These are phyloP conservation scores for Fagopyrum homotropicum DNA, from an alignment of 148 eudicot genomes.

Conservation along the genomic window DNA sequence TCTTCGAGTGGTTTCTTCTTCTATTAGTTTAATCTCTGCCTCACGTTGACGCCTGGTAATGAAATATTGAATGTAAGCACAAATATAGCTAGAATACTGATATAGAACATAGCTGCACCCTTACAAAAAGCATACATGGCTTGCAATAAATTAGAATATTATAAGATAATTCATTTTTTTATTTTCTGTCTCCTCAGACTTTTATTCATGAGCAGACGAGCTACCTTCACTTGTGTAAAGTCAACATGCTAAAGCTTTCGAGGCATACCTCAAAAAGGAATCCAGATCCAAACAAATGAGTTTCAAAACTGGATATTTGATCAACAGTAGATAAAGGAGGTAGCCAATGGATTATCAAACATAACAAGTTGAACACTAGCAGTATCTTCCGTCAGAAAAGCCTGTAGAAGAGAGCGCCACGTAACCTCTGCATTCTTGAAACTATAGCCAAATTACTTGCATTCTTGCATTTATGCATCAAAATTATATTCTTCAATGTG, in stretches of 20 bases:
- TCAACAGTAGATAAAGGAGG: conserved; percentile 80
- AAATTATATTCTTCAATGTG: conserved; percentile 18
- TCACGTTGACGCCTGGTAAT: conserved; percentile 78
- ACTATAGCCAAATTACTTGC: conserved; percentile 40
- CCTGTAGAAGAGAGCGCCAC: conserved; percentile 92
- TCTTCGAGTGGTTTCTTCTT: conserved; percentile 88
- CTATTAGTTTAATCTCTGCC: conserved; percentile 71
- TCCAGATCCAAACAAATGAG: conserved; percentile 93
- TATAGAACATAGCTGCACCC: conserved; percentile 6
- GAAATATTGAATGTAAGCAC: conserved; percentile 24
- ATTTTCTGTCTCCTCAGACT: conserved; percentile 18
- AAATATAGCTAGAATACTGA: conserved; percentile 13
- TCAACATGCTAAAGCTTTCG: conserved; percentile 59
- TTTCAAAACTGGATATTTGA: conserved; percentile 65
- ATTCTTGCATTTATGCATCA: conserved; percentile 21
- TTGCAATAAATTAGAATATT: neutral
- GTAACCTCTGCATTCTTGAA: conserved; percentile 68
- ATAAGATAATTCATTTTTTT: neutral
- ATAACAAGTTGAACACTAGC: conserved; percentile 83
- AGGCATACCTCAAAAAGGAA: conserved; percentile 94
- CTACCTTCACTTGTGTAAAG: conserved; percentile 56
- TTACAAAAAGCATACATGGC: neutral
- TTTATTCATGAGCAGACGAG: conserved; percentile 33
- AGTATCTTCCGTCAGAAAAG: conserved; percentile 83
- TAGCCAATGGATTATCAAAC: conserved; percentile 88